Conservation (phyloP, 306 rosid genomes). For the Trichosanthes cucumerina region DNA sequence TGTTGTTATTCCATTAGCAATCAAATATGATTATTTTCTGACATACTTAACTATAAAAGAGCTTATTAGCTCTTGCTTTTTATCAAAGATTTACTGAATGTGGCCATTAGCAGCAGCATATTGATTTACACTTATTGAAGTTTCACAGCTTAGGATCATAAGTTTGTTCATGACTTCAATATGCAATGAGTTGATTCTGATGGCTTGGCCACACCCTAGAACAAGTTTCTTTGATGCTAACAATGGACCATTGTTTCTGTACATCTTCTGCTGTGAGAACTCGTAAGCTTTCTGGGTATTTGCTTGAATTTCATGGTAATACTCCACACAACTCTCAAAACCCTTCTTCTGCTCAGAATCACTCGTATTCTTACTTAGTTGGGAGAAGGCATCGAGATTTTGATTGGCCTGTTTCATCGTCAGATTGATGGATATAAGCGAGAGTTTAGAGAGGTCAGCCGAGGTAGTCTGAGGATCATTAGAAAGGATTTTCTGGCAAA, state of each 20-base stretch:
- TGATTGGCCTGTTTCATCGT: background rate
- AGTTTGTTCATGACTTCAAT: background rate
- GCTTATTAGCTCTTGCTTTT: background rate
- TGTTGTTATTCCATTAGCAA: background rate
- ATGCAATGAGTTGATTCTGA: background rate
- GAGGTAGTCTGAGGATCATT: background rate
- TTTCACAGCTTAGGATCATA: conserved; percentile 1
- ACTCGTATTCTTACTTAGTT: background rate
- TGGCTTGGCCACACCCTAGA: background rate
- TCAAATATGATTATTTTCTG: background rate
- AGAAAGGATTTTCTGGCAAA: background rate
- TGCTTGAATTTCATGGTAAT: background rate
- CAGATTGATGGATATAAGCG: background rate
- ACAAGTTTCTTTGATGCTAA: background rate
- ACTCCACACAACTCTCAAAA: background rate
- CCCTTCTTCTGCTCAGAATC: background rate
- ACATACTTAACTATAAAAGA: background rate
- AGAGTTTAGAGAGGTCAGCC: background rate
- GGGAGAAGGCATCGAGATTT: background rate
- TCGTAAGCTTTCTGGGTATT: background rate
- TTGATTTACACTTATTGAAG: background rate
- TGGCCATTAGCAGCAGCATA: background rate
- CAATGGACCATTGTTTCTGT: background rate
- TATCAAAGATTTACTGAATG: background rate
- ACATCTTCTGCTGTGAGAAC: background rate